phyloP scores from a whole-genome alignment of 2,329 filamentous ascomycete species.

The Laburnicola sp. region DNA sequence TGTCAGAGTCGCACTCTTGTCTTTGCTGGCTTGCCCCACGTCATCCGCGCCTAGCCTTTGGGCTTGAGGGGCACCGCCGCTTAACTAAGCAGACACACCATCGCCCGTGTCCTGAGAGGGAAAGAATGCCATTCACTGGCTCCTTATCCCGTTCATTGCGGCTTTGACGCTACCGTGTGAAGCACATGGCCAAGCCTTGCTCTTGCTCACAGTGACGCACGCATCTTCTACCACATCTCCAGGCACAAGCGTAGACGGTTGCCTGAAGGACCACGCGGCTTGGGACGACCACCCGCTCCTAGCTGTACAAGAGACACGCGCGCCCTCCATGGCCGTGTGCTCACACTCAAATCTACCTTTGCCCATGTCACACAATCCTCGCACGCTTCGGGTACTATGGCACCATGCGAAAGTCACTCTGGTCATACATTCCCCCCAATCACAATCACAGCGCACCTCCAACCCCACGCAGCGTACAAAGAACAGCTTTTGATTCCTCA shows the following conservation, averaged over 20 bases:
- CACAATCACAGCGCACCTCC: neutral
- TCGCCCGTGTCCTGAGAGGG: no score
- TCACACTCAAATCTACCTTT: neutral
- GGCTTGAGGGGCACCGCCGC: conserved; percentile 15
- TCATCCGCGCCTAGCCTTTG: neutral
- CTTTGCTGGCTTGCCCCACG: conserved; percentile 29
- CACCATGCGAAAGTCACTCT: neutral
- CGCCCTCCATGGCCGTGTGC: neutral
- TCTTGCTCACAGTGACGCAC: conserved; percentile 3
- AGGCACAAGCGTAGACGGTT: neutral
- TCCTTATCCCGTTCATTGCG: no score
- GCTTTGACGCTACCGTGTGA: no score
- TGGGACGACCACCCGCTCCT: neutral
- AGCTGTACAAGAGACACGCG: neutral
- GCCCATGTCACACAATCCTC: neutral
- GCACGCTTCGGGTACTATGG: neutral
- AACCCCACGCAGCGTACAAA: conserved; percentile 18
- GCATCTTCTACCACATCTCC: neutral
- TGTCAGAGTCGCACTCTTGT: conserved; percentile 25
- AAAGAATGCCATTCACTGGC: no score
- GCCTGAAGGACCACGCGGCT: conserved; percentile 2
- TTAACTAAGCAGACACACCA: neutral
- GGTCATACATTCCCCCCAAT: neutral
- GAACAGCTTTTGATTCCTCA: conserved; percentile 47
- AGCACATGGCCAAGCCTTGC: neutral